Base-by-base conservation (phyloP, 176 grass and related monocot genomes). In the Phoenix roebelenii region DNA sequence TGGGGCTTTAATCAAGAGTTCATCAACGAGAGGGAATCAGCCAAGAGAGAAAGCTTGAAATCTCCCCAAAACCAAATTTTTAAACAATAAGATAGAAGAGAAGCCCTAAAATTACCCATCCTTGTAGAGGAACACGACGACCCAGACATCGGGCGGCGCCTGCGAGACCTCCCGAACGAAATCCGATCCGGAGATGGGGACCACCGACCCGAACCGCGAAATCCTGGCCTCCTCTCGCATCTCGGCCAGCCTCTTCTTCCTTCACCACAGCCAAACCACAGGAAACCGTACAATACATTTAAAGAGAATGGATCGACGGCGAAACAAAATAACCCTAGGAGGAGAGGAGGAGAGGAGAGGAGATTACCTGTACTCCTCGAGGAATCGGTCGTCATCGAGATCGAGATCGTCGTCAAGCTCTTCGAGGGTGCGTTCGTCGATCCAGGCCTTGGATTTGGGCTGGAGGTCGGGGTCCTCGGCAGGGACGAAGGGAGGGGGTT, bases 141-240 rank as follows among this genome's bases (percentile, higher is more conserved):
- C 87, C 94, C 94, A 98, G 49, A 92, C 76, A 79, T 98, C 87
- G 3, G 79, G 69, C 52, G 79, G 79, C 22, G 85, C 82, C 66
- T 98, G 94, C 3, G 94, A 98, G 16, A 98, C 94, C 79, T 98
- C 94, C 4, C 76, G 88, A 18, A 98, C 88, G 23, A 98, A 98
- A 39, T 98, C 94, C 0, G 94, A 92, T 18, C 94, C 79, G 9
- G 78, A 80, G 65, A 98, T 98, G 0, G 78, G 84, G 57, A 83
- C 72, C 20, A 92, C 69, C 3, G 82, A 68, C 7, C 87, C 87
- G 20, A 85, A 92, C 50, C 70, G 75, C 0, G 85, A 70, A 0
- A 89, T 77, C 52, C 83, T 98, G 16, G 82, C 69, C 1, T 76
- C 84, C 44, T 98, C 75, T 72, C 78, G 86, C 50, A 98, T 68